phyloP scores from a whole-genome alignment of 1,284 basidiomycete genomes.

The Moesziomyces sp. region DNA sequence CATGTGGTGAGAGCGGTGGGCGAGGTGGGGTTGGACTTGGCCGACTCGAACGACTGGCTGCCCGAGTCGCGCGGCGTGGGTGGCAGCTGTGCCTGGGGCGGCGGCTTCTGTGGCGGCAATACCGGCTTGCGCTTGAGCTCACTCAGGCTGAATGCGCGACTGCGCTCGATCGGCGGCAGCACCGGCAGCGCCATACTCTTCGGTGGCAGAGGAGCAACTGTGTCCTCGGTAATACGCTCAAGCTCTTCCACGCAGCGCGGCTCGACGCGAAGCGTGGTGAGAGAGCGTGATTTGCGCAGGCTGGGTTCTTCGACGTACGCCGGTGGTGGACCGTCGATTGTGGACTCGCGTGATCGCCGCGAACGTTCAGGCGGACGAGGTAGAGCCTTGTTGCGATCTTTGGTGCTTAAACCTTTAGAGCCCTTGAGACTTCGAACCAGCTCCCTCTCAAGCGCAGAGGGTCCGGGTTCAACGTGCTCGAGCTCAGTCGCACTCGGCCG shows the following conservation, averaged over 20 bases:
- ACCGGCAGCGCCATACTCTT: too few relatives aligned
- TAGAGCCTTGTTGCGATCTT: slow-evolving; percentile 15
- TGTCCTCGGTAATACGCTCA: neutral
- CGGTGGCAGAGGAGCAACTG: too few relatives aligned
- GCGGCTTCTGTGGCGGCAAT: slow-evolving; percentile 44
- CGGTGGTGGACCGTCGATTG: neutral
- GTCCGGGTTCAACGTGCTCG: neutral
- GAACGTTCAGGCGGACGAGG: neutral
- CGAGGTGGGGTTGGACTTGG: slow-evolving; percentile 1
- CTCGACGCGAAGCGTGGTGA: slow-evolving; percentile 18
- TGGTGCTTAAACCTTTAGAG: neutral
- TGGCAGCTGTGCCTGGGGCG: slow-evolving; percentile 24
- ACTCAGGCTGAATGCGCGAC: too few relatives aligned
- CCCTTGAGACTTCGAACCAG: slow-evolving; percentile 23
- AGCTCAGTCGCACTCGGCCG: slow-evolving; percentile 26
- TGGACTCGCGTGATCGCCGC: too few relatives aligned
- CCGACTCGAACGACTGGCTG: neutral
- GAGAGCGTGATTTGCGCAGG: slow-evolving; percentile 27
- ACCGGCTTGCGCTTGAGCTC: neutral
- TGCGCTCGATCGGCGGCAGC: too few relatives aligned
- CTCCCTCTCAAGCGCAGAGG: slow-evolving; percentile 10
- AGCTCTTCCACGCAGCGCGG: neutral
- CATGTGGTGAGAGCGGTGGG: neutral
- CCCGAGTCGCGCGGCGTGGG: slow-evolving; percentile 11
- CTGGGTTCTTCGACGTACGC: neutral